Evolutionary conservation across 225 moss, liverwort and hornwort species (phyloP), one percentile per base, ranked within the genome.

Genomic region (Asterella californica): DNA sequence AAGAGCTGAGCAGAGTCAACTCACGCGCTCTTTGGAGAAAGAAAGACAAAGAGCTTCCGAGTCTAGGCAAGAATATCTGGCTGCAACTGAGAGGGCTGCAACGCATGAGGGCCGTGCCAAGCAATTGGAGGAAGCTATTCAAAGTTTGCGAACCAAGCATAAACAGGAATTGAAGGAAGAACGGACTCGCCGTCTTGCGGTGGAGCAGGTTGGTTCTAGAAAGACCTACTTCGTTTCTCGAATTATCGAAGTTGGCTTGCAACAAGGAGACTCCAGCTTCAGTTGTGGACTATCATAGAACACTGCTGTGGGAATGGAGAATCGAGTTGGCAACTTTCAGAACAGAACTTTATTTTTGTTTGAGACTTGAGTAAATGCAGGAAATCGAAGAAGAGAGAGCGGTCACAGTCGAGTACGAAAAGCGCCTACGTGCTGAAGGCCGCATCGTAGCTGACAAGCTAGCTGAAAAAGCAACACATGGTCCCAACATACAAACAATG

Each of bases 21-120:
- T 91, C 34, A 84, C 91, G 79, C 94, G 99, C 46, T 92, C 92
- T 34, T 86, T 99, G 79, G 99, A 99, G 85, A 99, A 99, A 82
- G 99, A 99, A 89, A 88, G 95, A 78, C 95, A 94, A 64, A 91
- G 99, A 50, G 99, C 99, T 70, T 91, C 92, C 9, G 99, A 99
- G 84, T 91, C 89, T 76, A 90, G 95, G 70, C 99, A 99, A 84
- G 99, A 99, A 76, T 95, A 88, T 83, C 80, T 99, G 79, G 99
- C 91, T 70, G 85, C 99, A 72, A 90, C 84, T 37, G 95, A 99
- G 82, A 83, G 90, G 63, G 89, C 93, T 38, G 86, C 92, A 53
- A 99, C 93, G 62, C 88, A 90, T 73, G 95, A 95, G 88, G 93
- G 92, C 19, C 90, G 99, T 86, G 93, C 92, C 66, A 89, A 84